Base-by-base conservation (phyloP, 1,284 basidiomycete genomes). In the Tilletia setariae region DNA sequence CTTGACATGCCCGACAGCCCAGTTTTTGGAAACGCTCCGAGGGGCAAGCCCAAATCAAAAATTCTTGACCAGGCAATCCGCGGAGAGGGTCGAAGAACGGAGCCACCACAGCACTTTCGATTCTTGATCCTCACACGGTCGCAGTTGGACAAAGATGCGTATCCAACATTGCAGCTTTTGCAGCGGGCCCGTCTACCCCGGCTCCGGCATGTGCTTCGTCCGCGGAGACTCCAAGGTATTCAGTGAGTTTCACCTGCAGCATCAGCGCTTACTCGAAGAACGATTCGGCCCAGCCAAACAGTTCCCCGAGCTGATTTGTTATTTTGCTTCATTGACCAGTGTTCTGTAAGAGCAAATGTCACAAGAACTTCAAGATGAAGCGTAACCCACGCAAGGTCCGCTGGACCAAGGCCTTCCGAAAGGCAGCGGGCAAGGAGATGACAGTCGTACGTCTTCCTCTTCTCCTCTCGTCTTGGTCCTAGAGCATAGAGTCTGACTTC, bases 401-500 rank as follows among this genome's bases (percentile, higher is more conserved):
- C 79, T 99, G 96, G 96, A 99, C 96, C 67, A 99, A 99, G 85
- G 96, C 96, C 19, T 99, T 99, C 88, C 89, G 96, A 77, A 97
- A 95, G 84, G 93, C 96, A 28, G 92, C 94, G 69, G 96, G 96
- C 74, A 99, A 98, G 86, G 96, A 99, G 86, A 99, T 99, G 96
- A 95, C 92, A 15, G 91, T 99, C 80, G 67, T 28, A 28, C 66
- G 28, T 15, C 42, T 47, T 40, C 61, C 23, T 47, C 16, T 28
- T 19, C 28, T 64, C 23, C 61, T 51, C 21, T 59, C 51, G 67
- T 43, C 35, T 66, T 23, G n/a, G 6, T 43, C 47, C 47, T 47
- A 44, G 46, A 30, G 35, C 35, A 40, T 6, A 40, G 11, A 4
- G 11, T 4, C n/a, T 53, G 68, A 19, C 64, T n/a, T 6, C 43